Conservation (phyloP, 495 filamentous ascomycete genomes). For the Halenospora varia region DNA sequence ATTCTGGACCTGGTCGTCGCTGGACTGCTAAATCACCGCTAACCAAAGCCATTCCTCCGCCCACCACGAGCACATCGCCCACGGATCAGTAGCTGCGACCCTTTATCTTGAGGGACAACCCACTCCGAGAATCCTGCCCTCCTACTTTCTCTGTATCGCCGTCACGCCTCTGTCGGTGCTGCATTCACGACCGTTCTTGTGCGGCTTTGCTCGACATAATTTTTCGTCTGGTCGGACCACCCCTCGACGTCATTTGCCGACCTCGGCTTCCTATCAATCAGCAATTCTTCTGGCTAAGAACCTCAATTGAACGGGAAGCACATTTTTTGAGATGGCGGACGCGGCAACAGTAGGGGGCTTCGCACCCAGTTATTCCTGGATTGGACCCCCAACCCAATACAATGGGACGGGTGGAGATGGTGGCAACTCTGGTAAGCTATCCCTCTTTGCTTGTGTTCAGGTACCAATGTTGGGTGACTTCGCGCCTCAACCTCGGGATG, state of each 20-base stretch:
- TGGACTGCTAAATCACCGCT: not conserved
- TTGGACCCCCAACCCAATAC: conserved; percentile 70
- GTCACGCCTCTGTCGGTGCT: not conserved
- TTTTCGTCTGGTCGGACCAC: not conserved
- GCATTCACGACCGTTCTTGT: not conserved
- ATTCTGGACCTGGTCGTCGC: not conserved
- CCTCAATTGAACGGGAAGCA: conserved; percentile 5
- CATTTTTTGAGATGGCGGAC: not conserved
- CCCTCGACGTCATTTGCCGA: not conserved
- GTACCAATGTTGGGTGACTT: too few species aligned
- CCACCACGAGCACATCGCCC: not conserved
- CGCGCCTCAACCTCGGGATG: not conserved
- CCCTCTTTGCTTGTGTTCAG: conserved; percentile 9
- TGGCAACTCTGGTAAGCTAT: conserved; percentile 75
- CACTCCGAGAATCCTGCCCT: not conserved
- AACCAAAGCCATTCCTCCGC: not conserved
- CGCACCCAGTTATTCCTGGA: conserved; percentile 61
- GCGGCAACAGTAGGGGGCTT: not conserved
- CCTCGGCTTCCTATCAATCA: not conserved
- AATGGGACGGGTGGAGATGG: conserved; percentile 73
- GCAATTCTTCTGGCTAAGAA: not conserved
- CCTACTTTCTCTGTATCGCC: not conserved
- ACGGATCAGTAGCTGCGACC: not conserved
- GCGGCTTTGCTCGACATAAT: not conserved
- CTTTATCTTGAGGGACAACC: not conserved